Evolutionary conservation across 371 early-diverging fungal species (phyloP), one percentile per base, ranked within the genome.

Genomic region (Entomophthora muscae): DNA sequence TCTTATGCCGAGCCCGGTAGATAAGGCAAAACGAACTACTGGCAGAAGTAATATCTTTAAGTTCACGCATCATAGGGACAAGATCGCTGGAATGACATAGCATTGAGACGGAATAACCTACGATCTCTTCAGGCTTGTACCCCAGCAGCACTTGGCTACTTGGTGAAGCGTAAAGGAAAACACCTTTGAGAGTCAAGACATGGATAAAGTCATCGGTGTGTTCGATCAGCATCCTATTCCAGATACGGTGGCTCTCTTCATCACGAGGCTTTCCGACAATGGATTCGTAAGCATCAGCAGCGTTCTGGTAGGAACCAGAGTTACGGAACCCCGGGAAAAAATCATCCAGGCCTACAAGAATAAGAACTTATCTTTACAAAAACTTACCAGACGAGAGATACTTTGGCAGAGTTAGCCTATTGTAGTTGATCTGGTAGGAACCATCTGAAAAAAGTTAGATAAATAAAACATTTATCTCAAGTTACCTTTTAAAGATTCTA

Each of bases 21-120:
- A 82, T 68, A 17, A 81, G 66, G 63, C 75, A 74, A 55, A 83
- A 67, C 0, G 69, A 67, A 26, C 66, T 68, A 2, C 68, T 57
- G 26, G 68, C 66, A 1, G 73, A 66, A 1, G 26, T 2, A 72
- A 68, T 63, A 55, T 75, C 74, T 61, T 76, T 76, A 22, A 85
- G 66, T 64, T 85, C 83, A 42, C 84, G 73, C 78, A 85, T 79
- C 0, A 80, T 78, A 5, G 77, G 71, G 0, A 82, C 76, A 57
- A 80, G 67, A 66, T 85, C 85, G 31, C 75, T 77, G 52, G 83
- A 79, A 63, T 85, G 84, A 29, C 80, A 75, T 53, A 82, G 72
- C 26, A 78, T 76, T 29, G 75, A 71, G 31, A 85, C 66, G 7
- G 70, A 65, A 30, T 72, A 74, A 5, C 82, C 83, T 21, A 81